Evolutionary conservation across 495 filamentous ascomycete genomes (phyloP), one percentile per base, ranked within the genome.

Genomic region (Talaromyces thailandensis): DNA sequence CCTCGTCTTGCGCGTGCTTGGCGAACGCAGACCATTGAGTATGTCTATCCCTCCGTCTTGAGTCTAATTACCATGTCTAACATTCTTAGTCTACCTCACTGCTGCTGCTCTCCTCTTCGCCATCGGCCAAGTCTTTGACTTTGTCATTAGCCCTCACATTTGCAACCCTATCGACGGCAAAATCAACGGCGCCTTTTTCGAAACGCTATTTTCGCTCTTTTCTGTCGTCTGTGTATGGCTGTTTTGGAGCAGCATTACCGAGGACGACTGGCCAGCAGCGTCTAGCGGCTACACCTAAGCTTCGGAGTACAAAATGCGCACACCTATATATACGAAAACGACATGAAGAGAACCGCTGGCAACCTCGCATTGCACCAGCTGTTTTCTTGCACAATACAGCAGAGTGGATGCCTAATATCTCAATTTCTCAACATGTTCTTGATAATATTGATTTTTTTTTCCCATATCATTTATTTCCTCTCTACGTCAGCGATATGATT

Each of bases 181-280:
- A 69, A 96, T 99, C 68, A 91, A 99, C 69, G 94, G 94, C 52
- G 85, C 92, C 12, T 71, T 98, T 2, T 99, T 99, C 72, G 86
- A 96, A 73, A 97, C 93, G 0, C 78, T 96, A 18, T 97, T 98
- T 77, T 97, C 91, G 0, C 77, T 97, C 0, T 73, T 91, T 14
- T 80, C 93, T 2, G 92, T 98, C 7, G 81, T 88, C 14, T 83
- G 82, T 73, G 69, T 96, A 56, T 99, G 93, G 93, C 69, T 89
- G 64, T 99, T 99, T 80, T 98, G 95, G 94, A 93, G 91, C 45
- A 96, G 91, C 78, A 99, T 99, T 68, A 99, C 94, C 4, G 94
- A 99, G 76, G 94, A 99, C 69, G 93, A 97, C 77, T 99, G 94
- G 94, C 92, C 94, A 26, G 50, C 51, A 21, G 61, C 14, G 18